Conservation (phyloP, 805 yeast genomes). For the Cyberlindnera mrakii region DNA sequence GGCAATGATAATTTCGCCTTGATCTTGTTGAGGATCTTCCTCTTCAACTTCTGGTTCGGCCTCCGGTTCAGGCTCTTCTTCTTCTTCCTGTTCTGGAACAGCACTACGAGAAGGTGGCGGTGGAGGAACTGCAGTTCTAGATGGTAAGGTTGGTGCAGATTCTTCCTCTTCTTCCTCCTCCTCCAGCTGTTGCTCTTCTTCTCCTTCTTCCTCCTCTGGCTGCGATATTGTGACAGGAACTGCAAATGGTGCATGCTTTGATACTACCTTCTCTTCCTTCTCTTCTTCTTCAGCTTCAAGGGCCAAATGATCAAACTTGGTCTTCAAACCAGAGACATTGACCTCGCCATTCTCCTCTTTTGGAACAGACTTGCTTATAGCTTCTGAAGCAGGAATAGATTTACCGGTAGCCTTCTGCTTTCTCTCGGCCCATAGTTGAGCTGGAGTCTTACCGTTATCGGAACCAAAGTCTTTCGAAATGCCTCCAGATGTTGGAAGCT, state of each 20-base stretch:
- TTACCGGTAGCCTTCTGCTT: conserved; percentile 36
- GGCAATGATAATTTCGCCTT: conserved; percentile 40
- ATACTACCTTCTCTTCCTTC: conserved; percentile 15
- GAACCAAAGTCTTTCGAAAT: conserved; percentile 54
- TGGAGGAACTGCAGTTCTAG: conserved; percentile 22
- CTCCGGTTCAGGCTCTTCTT: conserved; percentile 8
- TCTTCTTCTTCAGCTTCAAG: conserved; percentile 20
- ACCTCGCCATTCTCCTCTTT: conserved; percentile 24
- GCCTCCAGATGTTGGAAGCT: conserved; percentile 48
- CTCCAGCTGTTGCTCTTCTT: neutral
- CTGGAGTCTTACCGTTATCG: conserved; percentile 82
- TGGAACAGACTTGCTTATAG: conserved; percentile 20
- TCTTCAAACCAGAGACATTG: conserved; percentile 30
- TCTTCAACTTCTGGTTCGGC: conserved; percentile 11
- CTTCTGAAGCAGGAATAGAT: conserved; percentile 17
- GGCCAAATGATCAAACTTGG: conserved; percentile 30
- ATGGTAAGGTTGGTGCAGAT: conserved; percentile 13
- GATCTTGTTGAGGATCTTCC: conserved; percentile 17
- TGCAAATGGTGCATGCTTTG: conserved; percentile 10
- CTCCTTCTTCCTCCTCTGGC: conserved; percentile 3
- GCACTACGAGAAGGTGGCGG: conserved; percentile 20
- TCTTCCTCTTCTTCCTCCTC: conserved; percentile 9
- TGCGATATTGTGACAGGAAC: conserved; percentile 8
- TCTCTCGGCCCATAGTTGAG: conserved; percentile 94
- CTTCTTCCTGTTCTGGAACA: conserved; percentile 12